A percentile compares a stretch with the other conserved stretches of the same genome.
phyloP scores from a whole-genome alignment of 192 early-diverging fungal genomes.

The Phycomyces nitens region DNA sequence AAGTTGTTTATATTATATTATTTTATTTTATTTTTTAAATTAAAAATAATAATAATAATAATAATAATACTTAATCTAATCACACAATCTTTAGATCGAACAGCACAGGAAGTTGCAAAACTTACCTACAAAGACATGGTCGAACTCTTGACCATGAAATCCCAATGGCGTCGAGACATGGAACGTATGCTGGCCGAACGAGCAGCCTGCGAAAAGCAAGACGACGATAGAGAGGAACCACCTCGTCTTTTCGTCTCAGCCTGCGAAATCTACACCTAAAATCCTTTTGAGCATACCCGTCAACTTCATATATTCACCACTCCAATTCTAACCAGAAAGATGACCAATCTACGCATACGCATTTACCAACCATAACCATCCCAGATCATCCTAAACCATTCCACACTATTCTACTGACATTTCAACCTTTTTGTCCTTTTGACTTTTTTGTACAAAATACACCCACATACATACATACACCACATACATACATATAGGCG shows the following conservation, averaged over 20 bases:
- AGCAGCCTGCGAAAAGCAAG: slow-evolving; percentile 6
- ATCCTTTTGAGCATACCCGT: too few species aligned
- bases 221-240: background rate
- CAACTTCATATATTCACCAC: background rate
- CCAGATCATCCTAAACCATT: too few species aligned
- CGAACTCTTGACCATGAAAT: slow-evolving; percentile 21
- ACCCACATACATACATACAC: too few species aligned
- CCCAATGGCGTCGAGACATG: slow-evolving; percentile 21
- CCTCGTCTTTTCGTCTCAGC: too few species aligned
- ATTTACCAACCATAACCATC: too few species aligned
- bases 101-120: slow-evolving; percentile 24
- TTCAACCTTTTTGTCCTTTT: too few species aligned
- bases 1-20: background rate
- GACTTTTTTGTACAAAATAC: too few species aligned
- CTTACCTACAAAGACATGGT: slow-evolving; percentile 23
- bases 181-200: slow-evolving; percentile 12
- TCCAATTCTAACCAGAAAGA: slow-evolving; percentile 1
- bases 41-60: background rate
- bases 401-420: too few species aligned
- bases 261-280: too few species aligned
- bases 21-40: background rate
- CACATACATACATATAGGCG: background rate
- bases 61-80: background rate
- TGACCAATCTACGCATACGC: background rate
- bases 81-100: slow-evolving; percentile 15